phyloP scores from a whole-genome alignment of 495 filamentous ascomycete species.

The Margaritispora aquatica region DNA sequence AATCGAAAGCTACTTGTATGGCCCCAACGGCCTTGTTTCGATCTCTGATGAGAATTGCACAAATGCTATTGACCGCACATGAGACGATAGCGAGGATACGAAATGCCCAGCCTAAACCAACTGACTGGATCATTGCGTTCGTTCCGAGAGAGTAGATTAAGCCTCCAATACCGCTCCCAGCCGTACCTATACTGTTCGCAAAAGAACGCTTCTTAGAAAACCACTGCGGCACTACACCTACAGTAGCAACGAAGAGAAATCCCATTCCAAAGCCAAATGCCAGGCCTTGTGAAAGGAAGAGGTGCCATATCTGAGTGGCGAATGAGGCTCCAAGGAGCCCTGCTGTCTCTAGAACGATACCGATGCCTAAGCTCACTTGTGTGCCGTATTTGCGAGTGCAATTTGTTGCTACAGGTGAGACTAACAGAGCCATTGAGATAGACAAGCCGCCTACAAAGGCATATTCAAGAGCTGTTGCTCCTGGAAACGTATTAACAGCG shows the following conservation, averaged over 20 bases:
- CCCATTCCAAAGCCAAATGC: constrained; percentile 69
- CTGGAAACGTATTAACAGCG: constrained; percentile 46
- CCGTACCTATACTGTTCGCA: constrained; percentile 60
- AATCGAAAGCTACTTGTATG: constrained; percentile 46
- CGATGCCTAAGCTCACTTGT: constrained; percentile 44
- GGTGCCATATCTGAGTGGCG: constrained; percentile 54
- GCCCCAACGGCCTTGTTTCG: constrained; percentile 53
- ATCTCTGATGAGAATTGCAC: constrained; percentile 50
- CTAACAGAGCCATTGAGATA: constrained; percentile 50
- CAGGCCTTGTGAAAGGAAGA: constrained; percentile 65
- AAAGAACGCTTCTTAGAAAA: constrained; percentile 56
- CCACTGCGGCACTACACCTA: constrained; percentile 65
- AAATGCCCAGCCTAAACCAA: constrained; percentile 52
- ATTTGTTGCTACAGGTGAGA: constrained; percentile 54
- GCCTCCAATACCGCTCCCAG: constrained; percentile 61
- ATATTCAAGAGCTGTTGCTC: constrained; percentile 50
- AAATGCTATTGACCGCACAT: constrained; percentile 44
- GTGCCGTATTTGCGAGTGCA: constrained; percentile 43
- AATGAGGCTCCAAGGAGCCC: constrained; percentile 52
- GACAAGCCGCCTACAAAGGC: constrained; percentile 67
- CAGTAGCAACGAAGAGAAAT: constrained; percentile 61
- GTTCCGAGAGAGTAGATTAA: constrained; percentile 46
- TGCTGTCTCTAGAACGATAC: constrained; percentile 46
- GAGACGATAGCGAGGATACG: constrained; percentile 48
- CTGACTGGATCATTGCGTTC: constrained; percentile 45